A percentile compares a stretch with the other conserved stretches of the same genome.
Evolutionary conservation across 352 stramenopile species (phyloP).

Genomic region (Globisporangium acanthophoron): DNA sequence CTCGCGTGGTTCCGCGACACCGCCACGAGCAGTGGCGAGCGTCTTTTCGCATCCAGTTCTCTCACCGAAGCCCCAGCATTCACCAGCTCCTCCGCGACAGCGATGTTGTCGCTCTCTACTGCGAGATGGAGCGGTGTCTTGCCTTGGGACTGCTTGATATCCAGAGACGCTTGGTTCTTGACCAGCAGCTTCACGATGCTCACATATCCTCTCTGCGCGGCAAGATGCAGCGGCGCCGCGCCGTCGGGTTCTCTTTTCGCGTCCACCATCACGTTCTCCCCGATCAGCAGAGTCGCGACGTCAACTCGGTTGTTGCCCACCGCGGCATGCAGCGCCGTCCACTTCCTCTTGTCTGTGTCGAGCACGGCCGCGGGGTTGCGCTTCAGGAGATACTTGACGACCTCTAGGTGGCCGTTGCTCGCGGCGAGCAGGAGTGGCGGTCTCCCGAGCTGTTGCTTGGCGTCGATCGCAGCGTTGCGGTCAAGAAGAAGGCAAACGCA

Average conservation of each 20-base stretch:
- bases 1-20: background rate
- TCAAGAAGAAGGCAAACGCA: background rate
- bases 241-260: background rate
- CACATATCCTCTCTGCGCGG: background rate
- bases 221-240: constrained; percentile 3
- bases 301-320: background rate
- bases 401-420: constrained; percentile 2
- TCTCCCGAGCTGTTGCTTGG: background rate
- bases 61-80: background rate
- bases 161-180: background rate
- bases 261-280: background rate
- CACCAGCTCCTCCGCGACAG: background rate
- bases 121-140: constrained; percentile 3
- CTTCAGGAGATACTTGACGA: constrained; percentile 4
- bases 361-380: background rate
- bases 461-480: background rate
- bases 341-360: constrained; percentile 2
- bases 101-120: background rate
- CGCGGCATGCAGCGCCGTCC: constrained; percentile 2
- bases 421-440: constrained; percentile 4
- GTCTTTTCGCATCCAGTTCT: background rate
- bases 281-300: constrained; percentile 1
- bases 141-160: constrained; percentile 1
- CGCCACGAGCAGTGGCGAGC: constrained; percentile 1
- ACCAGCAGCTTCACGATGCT: background rate